Evolutionary conservation across 2,329 filamentous ascomycete genomes (phyloP), one percentile per base, ranked within the genome.

Genomic region (Fusarium temperatum): DNA sequence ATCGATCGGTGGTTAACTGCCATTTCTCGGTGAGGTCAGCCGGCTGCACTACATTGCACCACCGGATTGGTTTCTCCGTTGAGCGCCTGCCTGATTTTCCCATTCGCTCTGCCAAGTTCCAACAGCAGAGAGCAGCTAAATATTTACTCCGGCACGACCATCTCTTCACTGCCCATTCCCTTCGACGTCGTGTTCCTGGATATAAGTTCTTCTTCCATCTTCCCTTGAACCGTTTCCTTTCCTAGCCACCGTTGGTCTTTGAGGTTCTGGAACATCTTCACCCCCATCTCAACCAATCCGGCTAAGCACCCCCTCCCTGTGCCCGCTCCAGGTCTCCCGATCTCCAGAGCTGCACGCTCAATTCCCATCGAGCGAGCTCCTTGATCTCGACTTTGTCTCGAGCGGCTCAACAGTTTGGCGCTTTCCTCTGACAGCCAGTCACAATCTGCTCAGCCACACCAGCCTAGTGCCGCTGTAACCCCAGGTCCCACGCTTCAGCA

Each of bases 21-120:
- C 36, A 38, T 20, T 24, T 39, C 22, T 22, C 17, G 13, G 24
- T 14, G 6, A 55, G n/a, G 14, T 45, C 66, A 50, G 42, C 35
- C 18, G 7, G 35, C n/a, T 54, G 39, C 45, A 36, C 48, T 57
- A 3, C 66, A 26, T 26, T 62, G 53, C 67, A 53, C 22, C 41
- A 8, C 67, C 68, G 72, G 63, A 63, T 69, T 53, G 63, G 56
- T 60, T 74, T 63, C 72, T 75, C 72, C 72, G 54, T 67, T 45
- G 26, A 47, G 47, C 41, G 57, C 54, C 60, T 66, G 62, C 58
- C 71, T 64, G 58, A 41, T 30, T 41, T 39, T 39, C 39, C 48
- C 56, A 39, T 32, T 26, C 22, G 22, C 15, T 32, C 42, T 48
- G 42, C 55, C 48, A n/a, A n/a, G n/a, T n/a, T n/a, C n/a, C n/a